These are phyloP conservation scores for Chytriomyces confervae DNA, from an alignment of 192 early-diverging fungal species.

Conservation along the genomic window DNA sequence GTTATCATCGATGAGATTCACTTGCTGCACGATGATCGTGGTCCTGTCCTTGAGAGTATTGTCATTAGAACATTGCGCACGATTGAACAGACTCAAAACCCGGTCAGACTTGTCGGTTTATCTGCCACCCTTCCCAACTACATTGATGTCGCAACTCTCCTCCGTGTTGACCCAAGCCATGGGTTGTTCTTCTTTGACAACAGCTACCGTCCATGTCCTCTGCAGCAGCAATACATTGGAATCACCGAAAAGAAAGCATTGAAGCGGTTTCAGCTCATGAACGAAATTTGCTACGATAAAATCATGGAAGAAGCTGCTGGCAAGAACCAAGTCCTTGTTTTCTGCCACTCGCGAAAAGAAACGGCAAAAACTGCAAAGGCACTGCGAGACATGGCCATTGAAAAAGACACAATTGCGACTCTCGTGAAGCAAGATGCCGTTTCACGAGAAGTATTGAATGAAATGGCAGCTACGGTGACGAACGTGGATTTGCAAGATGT, in stretches of 20 bases:
- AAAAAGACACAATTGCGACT: slow-evolving; percentile 81
- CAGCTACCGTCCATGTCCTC: slow-evolving; percentile 89
- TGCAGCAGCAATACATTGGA: slow-evolving; percentile 96
- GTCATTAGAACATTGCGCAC: slow-evolving; percentile 83
- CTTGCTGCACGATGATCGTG: slow-evolving; percentile 95
- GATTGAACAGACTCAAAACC: slow-evolving; percentile 89
- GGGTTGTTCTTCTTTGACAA: slow-evolving; percentile 95
- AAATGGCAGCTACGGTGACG: slow-evolving; percentile 78
- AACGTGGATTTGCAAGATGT: slow-evolving; percentile 88
- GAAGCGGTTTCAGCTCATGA: slow-evolving; percentile 92
- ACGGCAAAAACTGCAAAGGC: slow-evolving; percentile 94
- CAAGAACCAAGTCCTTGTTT: slow-evolving; percentile 88
- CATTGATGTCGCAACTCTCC: slow-evolving; percentile 90
- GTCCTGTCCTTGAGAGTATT: slow-evolving; percentile 93
- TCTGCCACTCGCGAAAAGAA: slow-evolving; percentile 98
- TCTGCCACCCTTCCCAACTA: slow-evolving; percentile 96
- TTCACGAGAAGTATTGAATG: slow-evolving; percentile 81
- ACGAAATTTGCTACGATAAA: slow-evolving; percentile 96
- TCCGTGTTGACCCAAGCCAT: slow-evolving; percentile 80
- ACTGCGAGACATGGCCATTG: slow-evolving; percentile 90
- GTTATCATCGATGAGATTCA: slow-evolving; percentile 98
- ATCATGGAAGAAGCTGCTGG: slow-evolving; percentile 77
- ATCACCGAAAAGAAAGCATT: slow-evolving; percentile 97
- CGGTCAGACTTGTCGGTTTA: slow-evolving; percentile 89
- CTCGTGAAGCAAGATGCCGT: slow-evolving; percentile 84